A percentile compares a stretch with the other conserved stretches of the same genome.
phyloP scores from a whole-genome alignment of 148 eudicot genomes.

The Diospyros kaki region DNA sequence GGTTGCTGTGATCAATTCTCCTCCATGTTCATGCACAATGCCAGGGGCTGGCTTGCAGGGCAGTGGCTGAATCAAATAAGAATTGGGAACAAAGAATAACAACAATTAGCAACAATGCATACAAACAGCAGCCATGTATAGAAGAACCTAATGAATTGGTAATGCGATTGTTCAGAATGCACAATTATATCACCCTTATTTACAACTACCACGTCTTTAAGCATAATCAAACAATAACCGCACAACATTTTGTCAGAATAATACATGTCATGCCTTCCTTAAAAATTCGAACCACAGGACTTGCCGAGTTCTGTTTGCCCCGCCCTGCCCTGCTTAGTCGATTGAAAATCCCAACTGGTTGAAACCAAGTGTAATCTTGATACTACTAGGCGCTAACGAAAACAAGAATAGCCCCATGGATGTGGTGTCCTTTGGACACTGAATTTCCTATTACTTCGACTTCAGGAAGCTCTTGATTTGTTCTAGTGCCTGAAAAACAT shows the following conservation, averaged over 20 bases:
- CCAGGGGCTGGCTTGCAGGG: too few relatives aligned
- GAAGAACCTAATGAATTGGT: too few relatives aligned
- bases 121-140: too few relatives aligned
- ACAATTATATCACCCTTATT: not conserved
- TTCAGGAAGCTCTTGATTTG: constrained; percentile 38
- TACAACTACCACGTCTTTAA: not conserved
- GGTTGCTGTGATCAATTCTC: too few relatives aligned
- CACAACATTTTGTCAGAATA: not conserved
- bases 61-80: too few relatives aligned
- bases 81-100: too few relatives aligned
- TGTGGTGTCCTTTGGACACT: not conserved
- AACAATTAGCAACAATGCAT: too few relatives aligned
- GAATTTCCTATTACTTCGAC: constrained; percentile 16
- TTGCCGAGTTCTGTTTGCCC: not conserved
- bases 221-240: not conserved
- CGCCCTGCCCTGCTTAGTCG: too few relatives aligned
- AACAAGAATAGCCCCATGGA: not conserved
- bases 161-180: too few relatives aligned
- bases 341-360: not conserved
- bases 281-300: constrained; percentile 1
- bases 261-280: not conserved
- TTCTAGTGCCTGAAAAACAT: constrained; percentile 34
- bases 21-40: too few relatives aligned
- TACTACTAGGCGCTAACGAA: not conserved
- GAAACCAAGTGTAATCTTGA: not conserved